Evolutionary conservation across 83 land plant genomes (phyloP).

Genomic region (Larix sibirica): DNA sequence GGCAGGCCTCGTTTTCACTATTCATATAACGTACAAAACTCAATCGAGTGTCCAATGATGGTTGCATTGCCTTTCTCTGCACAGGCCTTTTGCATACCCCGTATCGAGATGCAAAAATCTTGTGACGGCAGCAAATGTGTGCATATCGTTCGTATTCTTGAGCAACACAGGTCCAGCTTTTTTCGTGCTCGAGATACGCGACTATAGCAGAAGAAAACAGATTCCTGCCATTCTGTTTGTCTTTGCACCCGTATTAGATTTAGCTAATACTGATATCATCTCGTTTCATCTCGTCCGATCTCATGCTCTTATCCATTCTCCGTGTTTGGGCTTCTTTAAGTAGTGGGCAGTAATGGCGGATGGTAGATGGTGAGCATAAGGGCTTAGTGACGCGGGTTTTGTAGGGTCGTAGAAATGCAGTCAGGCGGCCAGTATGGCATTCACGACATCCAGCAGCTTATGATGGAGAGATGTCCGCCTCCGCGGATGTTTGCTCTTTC

Average conservation of each 20-base stretch:
- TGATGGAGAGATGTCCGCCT: neutral
- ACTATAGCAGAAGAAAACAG: neutral
- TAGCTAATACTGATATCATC: neutral
- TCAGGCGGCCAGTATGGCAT: neutral
- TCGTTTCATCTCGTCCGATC: neutral
- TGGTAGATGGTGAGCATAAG: neutral
- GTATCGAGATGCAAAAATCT: neutral
- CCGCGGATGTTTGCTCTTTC: neutral
- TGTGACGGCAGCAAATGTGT: neutral
- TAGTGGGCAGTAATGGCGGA: neutral
- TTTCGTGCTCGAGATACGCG: neutral
- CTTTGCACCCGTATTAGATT: neutral
- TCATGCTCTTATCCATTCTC: neutral
- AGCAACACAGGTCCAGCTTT: neutral
- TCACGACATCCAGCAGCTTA: neutral
- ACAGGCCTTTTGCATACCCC: neutral
- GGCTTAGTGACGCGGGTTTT: neutral
- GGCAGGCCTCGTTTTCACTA: too few species aligned
- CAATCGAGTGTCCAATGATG: conserved; percentile 5
- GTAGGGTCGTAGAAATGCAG: neutral
- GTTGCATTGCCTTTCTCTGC: neutral
- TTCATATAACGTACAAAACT: too few species aligned
- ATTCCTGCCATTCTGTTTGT: neutral
- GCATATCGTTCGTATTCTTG: neutral
- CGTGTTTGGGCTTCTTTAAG: neutral